Evolutionary conservation across 2,329 filamentous ascomycete genomes (phyloP), one percentile per base, ranked within the genome.

Genomic region (Epichloe bromicola): DNA sequence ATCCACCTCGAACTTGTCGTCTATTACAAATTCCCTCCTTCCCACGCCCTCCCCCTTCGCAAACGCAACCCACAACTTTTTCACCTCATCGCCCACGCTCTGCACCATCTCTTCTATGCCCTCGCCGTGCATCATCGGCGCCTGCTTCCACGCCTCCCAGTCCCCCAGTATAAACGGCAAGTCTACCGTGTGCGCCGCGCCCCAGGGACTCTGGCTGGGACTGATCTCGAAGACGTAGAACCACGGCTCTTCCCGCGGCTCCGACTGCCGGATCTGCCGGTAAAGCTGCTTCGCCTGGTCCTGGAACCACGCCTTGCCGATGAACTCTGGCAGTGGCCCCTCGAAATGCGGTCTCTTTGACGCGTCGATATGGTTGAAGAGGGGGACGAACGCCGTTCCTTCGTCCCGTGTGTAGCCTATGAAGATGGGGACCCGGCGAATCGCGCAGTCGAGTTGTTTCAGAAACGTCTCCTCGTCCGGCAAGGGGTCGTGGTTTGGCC

Each of bases 171-270:
- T 1, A 30, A 30, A 30, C 11, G 57, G 54, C 46, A 58, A 20
- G 19, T 58, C 57, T 4, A 57, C 46, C 12, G 51, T 53, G 46
- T 58, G 57, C 34, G 57, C 34, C 1, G 55, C 48, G n/a, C 46
- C n/a, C 36, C 40, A 51, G 8, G 33, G 40, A 51, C 43, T 53
- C 33, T 26, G 51, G 15, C 46, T 7, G n/a, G 57, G 41, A 30
- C 40, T 45, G 33, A 52, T 36, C 49, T 39, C 42, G 20, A 54
- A 52, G 23, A 41, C 19, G n/a, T 55, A 53, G 26, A 53, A 53
- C 49, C 52, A 53, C 1, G 52, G 50, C 38, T 49, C 37, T 17
- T 46, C 49, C 12, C 8, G 12, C 23, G 42, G 42, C 7, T n/a
- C 23, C 11, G 42, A 23, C 6, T 45, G 10, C n/a, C n/a, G 20